Conservation (phyloP, 2,329 filamentous ascomycete genomes). For the Corniculantispora saksenae region DNA sequence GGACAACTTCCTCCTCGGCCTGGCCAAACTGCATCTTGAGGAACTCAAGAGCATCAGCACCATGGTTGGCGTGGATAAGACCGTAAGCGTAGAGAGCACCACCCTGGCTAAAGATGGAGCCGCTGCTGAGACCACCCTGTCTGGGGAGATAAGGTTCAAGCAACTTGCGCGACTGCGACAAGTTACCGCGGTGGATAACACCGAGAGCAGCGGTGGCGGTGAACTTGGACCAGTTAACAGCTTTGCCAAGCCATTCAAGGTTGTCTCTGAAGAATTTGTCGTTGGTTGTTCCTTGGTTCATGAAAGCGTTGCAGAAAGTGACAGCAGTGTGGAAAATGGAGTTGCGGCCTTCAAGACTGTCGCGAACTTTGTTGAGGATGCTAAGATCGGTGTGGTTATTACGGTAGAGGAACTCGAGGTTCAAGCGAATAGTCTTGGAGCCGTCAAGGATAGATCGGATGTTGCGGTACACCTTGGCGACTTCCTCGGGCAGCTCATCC, state of each 20-base stretch:
- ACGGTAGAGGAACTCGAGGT: conserved; percentile 93
- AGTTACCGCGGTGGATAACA: conserved; percentile 94
- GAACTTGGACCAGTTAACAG: conserved; percentile 99
- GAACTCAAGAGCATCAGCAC: conserved; percentile 83
- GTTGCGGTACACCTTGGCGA: conserved; percentile 60
- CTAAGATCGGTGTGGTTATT: conserved; percentile 91
- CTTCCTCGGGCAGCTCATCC: conserved; percentile 50
- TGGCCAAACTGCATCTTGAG: conserved; percentile 73
- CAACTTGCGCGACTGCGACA: conserved; percentile 89
- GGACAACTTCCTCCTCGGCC: conserved; percentile 87
- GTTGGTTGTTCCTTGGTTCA: conserved; percentile 97
- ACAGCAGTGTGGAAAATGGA: conserved; percentile 98
- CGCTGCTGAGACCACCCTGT: conserved; percentile 69
- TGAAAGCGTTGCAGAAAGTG: conserved; percentile 97
- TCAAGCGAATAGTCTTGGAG: conserved; percentile 90
- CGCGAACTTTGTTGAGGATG: conserved; percentile 93
- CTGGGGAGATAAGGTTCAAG: conserved; percentile 92
- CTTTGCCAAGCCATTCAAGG: conserved; percentile 95
- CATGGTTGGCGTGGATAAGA: conserved; percentile 95
- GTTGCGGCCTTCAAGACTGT: conserved; percentile 92
- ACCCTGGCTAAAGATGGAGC: conserved; percentile 93
- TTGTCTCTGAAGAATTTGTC: conserved; percentile 99
- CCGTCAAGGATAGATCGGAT: conserved; percentile 76
- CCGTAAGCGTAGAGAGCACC: conserved; percentile 95
- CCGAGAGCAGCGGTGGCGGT: conserved; percentile 94